Base-by-base conservation (phyloP, 768 basidiomycete genomes). In the Phylloporus sp. region DNA sequence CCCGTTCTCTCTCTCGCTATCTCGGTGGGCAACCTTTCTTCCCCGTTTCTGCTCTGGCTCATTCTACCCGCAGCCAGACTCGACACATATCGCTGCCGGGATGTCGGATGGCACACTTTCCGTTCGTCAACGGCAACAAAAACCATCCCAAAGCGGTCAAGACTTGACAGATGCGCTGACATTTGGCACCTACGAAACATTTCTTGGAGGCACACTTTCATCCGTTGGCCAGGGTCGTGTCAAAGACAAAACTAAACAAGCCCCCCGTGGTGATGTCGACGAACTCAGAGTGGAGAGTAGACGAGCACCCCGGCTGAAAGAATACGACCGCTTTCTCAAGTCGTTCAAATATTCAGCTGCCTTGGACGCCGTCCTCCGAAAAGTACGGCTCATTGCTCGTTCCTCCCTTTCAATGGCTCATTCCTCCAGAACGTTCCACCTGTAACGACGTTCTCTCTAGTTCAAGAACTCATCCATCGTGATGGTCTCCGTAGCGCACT, bases 41-140 rank as follows among this genome's bases (percentile, higher is more conserved):
- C 21, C 43, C 38, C 38, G 6, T 32, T 3, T 22, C 24, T 21
- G n/a, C 44, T 21, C 27, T 51, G 20, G 23, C 55, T 62, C 35
- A 56, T 22, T 6, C 27, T 9, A 1, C 18, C 36, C 38, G 15
- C 57, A 97, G 92, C 93, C 92, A 22, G 94, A 98, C 64, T 90
- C 96, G 57, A 94, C 92, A 0, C 96, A 98, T 60, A 86, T 99
- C 32, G 89, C 90, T 1, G 89, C 90, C 2, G 96, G 96, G n/a
- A 90, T 97, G 86, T 85, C 92, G 14, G 96, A 98, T 61, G 95
- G 95, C 3, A 97, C 95, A 2, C 75, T 99, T n/a, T 94, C 94
- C n/a, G 80, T 99, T 38, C 89, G 96, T 23, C 78, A 90, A 55
- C 80, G 94, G 48, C 86, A 90, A 55, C 78, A 76, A 15, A 93